These are phyloP conservation scores for Taphrina deformans DNA, from an alignment of 1,139 yeast species.

Conservation along the genomic window DNA sequence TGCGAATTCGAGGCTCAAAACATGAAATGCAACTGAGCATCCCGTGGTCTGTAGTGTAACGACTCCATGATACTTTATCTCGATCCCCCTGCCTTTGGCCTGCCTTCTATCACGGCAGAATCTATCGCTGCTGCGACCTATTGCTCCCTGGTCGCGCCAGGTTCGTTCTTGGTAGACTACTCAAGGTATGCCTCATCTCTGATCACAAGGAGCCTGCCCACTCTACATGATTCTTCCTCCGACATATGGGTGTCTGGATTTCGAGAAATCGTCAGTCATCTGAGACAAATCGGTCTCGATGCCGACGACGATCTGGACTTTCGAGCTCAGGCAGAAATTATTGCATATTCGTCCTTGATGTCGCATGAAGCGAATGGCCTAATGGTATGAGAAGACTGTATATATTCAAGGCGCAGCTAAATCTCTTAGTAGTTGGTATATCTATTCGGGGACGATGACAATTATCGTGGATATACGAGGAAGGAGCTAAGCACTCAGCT, in stretches of 20 bases:
- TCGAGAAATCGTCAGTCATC: conserved; percentile 5
- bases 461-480: conserved; percentile 4
- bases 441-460: conserved; percentile 20
- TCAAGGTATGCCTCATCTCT: conserved; percentile 13
- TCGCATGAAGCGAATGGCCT: neutral
- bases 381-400: neutral
- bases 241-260: conserved; percentile 24
- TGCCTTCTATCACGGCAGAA: conserved; percentile 19
- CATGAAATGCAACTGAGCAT: neutral
- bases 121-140: conserved; percentile 25
- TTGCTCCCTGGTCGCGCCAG: conserved; percentile 18
- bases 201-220: conserved; percentile 13
- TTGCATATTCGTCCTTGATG: conserved; percentile 18
- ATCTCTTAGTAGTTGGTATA: neutral
- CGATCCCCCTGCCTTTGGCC: conserved; percentile 28
- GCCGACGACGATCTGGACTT: conserved; percentile 7
- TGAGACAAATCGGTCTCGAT: conserved; percentile 11
- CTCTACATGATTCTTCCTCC: conserved; percentile 15
- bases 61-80: conserved; percentile 9
- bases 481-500: neutral
- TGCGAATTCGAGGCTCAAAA: neutral
- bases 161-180: conserved; percentile 11
- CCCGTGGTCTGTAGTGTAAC: neutral
- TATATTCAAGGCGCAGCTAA: conserved; percentile 2
- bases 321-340: conserved; percentile 10